Evolutionary conservation across 768 basidiomycete genomes (phyloP).

Genomic region (Phanerochaete carnosa): DNA sequence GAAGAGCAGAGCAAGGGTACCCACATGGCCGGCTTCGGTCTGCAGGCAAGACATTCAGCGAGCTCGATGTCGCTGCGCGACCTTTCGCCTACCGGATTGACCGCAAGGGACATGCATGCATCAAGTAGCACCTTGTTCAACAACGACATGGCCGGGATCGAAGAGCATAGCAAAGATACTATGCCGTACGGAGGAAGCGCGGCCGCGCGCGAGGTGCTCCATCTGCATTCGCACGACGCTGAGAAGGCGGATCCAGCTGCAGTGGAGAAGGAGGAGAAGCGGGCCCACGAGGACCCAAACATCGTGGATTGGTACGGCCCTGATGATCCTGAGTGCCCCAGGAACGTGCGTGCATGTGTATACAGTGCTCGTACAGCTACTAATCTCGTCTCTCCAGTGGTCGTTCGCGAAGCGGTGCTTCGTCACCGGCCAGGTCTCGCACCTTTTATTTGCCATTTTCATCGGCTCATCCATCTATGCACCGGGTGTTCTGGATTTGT

Average conservation of each 20-base stretch:
- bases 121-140: neutral
- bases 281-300: neutral
- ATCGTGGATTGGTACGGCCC: conserved; percentile 27
- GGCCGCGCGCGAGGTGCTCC: neutral
- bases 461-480: conserved; percentile 33
- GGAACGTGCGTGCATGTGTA: conserved; percentile 8
- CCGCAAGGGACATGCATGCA: neutral
- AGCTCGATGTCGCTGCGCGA: neutral
- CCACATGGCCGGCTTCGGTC: neutral
- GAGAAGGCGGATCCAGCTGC: neutral
- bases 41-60: neutral
- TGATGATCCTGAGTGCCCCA: conserved; percentile 27
- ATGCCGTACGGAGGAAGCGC: neutral
- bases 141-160: neutral
- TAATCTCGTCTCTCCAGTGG: conserved; percentile 20
- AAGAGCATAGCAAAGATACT: neutral
- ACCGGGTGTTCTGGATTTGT: conserved; percentile 24
- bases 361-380: neutral
- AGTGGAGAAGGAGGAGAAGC: neutral
- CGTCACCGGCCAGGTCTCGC: conserved; percentile 27
- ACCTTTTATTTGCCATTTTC: conserved; percentile 32
- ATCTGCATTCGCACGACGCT: neutral
- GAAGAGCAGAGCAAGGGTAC: no score
- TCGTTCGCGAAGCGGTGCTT: conserved; percentile 24
- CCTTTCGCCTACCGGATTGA: neutral